Evolutionary conservation across 2,329 filamentous ascomycete genomes (phyloP).

Genomic region (Tolypocladium cylindrosporum): DNA sequence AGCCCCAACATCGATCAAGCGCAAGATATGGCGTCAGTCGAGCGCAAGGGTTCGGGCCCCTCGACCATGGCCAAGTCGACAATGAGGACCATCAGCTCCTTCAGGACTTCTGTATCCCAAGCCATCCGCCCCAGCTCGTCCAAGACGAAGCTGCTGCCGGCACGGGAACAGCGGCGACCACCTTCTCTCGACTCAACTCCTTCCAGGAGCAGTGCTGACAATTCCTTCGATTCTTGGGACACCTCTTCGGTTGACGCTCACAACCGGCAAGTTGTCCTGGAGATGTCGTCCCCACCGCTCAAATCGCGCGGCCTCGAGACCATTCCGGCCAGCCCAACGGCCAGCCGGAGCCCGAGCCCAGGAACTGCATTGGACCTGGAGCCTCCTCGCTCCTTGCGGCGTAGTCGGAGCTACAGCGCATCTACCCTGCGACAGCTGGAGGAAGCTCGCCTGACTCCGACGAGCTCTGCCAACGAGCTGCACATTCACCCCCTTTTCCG

Average conservation of each 20-base stretch:
- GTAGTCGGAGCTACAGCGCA: conserved; percentile 45
- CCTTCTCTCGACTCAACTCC: conserved; percentile 37
- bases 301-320: conserved; percentile 53
- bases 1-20: conserved; percentile 20
- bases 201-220: conserved; percentile 32
- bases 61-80: conserved; percentile 24
- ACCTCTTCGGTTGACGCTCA: conserved; percentile 57
- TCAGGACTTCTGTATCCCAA: conserved; percentile 30
- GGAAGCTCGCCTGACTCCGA: conserved; percentile 9
- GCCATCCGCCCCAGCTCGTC: conserved; percentile 46
- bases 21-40: conserved; percentile 23
- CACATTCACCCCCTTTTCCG: conserved; percentile 74
- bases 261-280: conserved; percentile 46
- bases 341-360: conserved; percentile 56
- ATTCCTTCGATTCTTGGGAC: conserved; percentile 68
- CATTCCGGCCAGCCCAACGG: conserved; percentile 56
- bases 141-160: conserved; percentile 41
- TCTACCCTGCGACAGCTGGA: conserved; percentile 20
- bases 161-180: conserved; percentile 30
- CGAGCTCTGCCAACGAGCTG: conserved; percentile 39
- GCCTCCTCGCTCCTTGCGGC: conserved; percentile 31
- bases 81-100: conserved; percentile 13
- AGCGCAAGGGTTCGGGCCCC: conserved; percentile 30
- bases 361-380: conserved; percentile 48
- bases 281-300: conserved; percentile 33